Percentiles rank a stretch among this genome's conserved stretches.
These are phyloP conservation scores for Rubus parviflorus DNA, from an alignment of 306 rosid species.

Conservation along the genomic window DNA sequence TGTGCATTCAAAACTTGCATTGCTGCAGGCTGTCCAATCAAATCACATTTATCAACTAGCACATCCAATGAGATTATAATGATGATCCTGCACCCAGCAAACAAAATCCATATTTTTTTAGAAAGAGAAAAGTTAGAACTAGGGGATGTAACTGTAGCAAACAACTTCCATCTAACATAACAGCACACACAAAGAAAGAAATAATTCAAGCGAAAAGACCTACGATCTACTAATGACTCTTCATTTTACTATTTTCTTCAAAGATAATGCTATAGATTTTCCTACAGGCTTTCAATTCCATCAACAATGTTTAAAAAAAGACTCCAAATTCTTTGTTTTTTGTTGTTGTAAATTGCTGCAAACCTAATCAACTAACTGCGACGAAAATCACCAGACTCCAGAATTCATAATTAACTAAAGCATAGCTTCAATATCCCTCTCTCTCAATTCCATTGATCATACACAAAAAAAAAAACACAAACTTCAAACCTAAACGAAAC, in stretches of 20 bases:
- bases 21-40: constrained; percentile 58
- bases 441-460: background rate
- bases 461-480: background rate
- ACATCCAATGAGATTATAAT: constrained; percentile 67
- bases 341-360: background rate
- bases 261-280: background rate
- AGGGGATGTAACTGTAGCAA: background rate
- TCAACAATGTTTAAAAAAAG: too few relatives aligned
- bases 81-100: constrained; percentile 56
- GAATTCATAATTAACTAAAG: too few relatives aligned
- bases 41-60: constrained; percentile 53
- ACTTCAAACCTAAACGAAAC: background rate
- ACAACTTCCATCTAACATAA: background rate
- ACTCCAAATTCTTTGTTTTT: background rate
- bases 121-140: background rate
- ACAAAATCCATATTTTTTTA: constrained; percentile 9
- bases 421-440: background rate
- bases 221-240: background rate
- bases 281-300: background rate
- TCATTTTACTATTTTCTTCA: background rate
- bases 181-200: background rate
- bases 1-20: constrained; percentile 28
- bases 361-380: background rate
- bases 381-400: too few relatives aligned
- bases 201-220: background rate